Percentiles rank a stretch among this genome's conserved stretches.
Evolutionary conservation across 2,329 filamentous ascomycete genomes (phyloP).

Genomic region (Trichoderma sp.): DNA sequence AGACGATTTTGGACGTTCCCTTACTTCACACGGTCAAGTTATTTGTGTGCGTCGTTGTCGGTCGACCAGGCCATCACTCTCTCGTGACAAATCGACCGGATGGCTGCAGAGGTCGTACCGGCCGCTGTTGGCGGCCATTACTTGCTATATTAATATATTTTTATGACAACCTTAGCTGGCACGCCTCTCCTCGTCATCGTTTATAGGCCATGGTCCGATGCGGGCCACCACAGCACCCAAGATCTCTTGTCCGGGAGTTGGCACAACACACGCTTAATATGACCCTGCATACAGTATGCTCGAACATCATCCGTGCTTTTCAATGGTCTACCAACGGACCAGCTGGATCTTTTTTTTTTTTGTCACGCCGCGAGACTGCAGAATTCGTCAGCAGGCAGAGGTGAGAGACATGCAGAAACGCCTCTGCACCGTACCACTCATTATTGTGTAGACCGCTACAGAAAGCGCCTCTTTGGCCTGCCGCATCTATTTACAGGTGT

Average conservation of each 20-base stretch:
- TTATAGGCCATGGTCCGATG: conserved; percentile 9
- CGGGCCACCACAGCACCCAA: conserved; percentile 1
- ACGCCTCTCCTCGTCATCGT: background rate
- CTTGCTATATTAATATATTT: background rate
- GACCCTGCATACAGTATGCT: background rate
- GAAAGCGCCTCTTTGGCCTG: conserved; percentile 4
- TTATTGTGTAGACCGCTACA: conserved; percentile 6
- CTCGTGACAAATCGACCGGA: background rate
- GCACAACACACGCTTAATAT: background rate
- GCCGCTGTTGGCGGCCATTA: background rate
- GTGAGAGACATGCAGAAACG: background rate
- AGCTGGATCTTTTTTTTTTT: background rate
- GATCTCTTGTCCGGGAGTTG: conserved; percentile 4
- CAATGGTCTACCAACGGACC: background rate
- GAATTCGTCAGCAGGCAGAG: background rate
- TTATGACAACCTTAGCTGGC: background rate
- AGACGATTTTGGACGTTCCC: background rate
- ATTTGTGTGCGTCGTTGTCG: background rate
- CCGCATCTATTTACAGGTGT: background rate
- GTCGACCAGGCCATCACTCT: background rate
- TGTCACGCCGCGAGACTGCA: background rate
- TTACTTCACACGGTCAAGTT: background rate
- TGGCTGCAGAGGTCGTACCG: conserved; percentile 1
- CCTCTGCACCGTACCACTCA: background rate
- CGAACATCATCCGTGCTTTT: background rate